phyloP scores from a whole-genome alignment of 2,329 filamentous ascomycete species.

The Neurospora sp. region DNA sequence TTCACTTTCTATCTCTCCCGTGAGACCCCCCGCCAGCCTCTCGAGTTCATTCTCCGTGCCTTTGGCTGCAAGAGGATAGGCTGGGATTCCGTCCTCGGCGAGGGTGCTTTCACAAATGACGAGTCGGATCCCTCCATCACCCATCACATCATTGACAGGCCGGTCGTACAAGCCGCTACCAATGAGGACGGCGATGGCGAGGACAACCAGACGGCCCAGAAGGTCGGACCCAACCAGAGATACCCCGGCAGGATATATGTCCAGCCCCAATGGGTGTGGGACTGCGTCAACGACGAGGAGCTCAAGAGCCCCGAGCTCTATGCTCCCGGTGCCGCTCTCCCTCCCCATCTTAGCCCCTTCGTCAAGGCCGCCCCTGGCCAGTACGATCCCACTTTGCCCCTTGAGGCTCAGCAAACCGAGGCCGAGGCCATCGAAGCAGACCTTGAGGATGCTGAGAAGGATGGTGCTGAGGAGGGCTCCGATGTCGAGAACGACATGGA shows the following conservation, averaged over 20 bases:
- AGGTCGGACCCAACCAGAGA: slow-evolving; percentile 52
- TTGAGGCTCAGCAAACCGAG: slow-evolving; percentile 82
- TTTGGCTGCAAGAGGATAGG: slow-evolving; percentile 95
- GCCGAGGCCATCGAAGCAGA: slow-evolving; percentile 68
- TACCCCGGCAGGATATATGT: slow-evolving; percentile 89
- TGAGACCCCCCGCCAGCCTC: slow-evolving; percentile 78
- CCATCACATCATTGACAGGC: slow-evolving; percentile 91
- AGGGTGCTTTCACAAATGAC: slow-evolving; percentile 83
- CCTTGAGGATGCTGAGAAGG: slow-evolving; percentile 41
- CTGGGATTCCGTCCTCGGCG: slow-evolving; percentile 85
- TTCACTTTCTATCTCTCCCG: slow-evolving; percentile 90
- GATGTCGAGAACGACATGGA: slow-evolving; percentile 29
- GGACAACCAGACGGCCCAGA: slow-evolving; percentile 53
- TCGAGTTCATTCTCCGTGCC: slow-evolving; percentile 86
- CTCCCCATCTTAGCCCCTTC: slow-evolving; percentile 92
- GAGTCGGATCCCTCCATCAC: slow-evolving; percentile 84
- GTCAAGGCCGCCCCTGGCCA: slow-evolving; percentile 77
- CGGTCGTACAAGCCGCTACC: slow-evolving; percentile 53
- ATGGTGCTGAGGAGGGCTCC: slow-evolving; percentile 31
- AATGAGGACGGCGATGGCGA: slow-evolving; percentile 39
- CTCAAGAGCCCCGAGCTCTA: slow-evolving; percentile 81
- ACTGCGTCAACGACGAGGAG: slow-evolving; percentile 86
- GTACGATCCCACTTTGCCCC: slow-evolving; percentile 80
- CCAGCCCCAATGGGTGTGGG: slow-evolving; percentile 98
- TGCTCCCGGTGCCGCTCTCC: slow-evolving; percentile 77